Base-by-base conservation (phyloP, 225 moss, liverwort and hornwort genomes). In the Bryum argenteum region DNA sequence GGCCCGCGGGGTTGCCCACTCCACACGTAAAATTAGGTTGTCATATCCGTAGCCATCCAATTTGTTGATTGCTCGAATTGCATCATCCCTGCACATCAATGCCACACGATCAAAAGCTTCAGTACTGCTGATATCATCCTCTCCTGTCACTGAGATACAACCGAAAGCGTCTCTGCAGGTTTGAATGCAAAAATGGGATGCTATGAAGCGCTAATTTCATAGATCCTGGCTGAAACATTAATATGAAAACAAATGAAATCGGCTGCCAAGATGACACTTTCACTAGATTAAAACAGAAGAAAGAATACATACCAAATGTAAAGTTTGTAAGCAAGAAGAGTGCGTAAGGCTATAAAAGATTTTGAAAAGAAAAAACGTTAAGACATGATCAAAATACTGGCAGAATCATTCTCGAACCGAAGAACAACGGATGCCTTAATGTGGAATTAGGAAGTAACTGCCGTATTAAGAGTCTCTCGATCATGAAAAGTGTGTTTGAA, bases 21-120 rank as follows among this genome's bases (percentile, higher is more conserved):
- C 95, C 75, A 95, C 95, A 50, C 92, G 95, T 62, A 95, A 78
- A 81, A 95, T 95, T 23, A 95, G 89, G 75, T 95, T 95, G 65
- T 95, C 92, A 22, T 95, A 91, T 57, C 92, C 95, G 65, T 95
- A 95, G 64, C 95, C 95, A 71, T 95, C 92, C 84, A 95, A 66
- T 77, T 95, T 95, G 74, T 85, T 90, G 77, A 95, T 91, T n/a
- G 90, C 95, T 63, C 91, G 95, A 71, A 93, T 86, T 15, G 92
- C 95, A 82, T 95, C 93, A 75, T 93, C 95, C 66, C 93, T 95
- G 87, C 7, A 33, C 64, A 81, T 52, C 74, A 69, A 76, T 14
- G 66, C 40, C 33, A 55, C 13, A 51, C 28, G 50, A 63, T 63
- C 24, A 82, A 18, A 66, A 54, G n/a, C n/a, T n/a, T 21, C 28